Evolutionary conservation across 2,329 filamentous ascomycete species (phyloP).

Genomic region (Cladophialophora carrionii): DNA sequence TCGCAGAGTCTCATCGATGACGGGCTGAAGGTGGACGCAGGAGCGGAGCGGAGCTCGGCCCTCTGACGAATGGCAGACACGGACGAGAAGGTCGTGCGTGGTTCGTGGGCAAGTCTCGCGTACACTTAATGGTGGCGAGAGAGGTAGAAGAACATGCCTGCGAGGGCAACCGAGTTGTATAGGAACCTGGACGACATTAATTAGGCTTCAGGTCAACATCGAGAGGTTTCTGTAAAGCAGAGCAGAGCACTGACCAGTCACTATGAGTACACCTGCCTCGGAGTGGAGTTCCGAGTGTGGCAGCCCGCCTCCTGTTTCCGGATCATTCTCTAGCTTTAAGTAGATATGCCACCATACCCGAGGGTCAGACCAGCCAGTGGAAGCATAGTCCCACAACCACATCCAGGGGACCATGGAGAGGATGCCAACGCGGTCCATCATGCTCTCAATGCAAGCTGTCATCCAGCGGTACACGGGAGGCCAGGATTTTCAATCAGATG

Average conservation of each 20-base stretch:
- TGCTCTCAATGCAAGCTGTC: constrained; percentile 10
- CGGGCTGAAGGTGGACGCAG: constrained; percentile 9
- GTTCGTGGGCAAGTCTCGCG: constrained; percentile 2
- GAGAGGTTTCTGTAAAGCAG: too few relatives aligned
- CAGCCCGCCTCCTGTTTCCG: constrained; percentile 2
- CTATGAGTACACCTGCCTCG: constrained; percentile 3
- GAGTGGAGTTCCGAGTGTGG: not conserved
- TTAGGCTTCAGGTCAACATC: not conserved
- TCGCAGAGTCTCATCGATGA: constrained; percentile 10
- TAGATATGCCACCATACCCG: constrained; percentile 1
- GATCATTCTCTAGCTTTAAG: constrained; percentile 4
- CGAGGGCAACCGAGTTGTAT: constrained; percentile 6
- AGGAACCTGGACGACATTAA: not conserved
- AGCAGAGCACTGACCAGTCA: not conserved
- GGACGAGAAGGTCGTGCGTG: constrained; percentile 7
- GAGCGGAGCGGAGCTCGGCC: constrained; percentile 7
- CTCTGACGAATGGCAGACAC: not conserved
- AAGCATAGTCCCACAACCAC: not conserved
- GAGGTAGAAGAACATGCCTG: constrained; percentile 16
- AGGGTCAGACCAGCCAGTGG: constrained; percentile 3
- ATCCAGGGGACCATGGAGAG: constrained; percentile 10
- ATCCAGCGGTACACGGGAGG: constrained; percentile 10
- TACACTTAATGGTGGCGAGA: not conserved
- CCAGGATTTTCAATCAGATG: constrained; percentile 13
- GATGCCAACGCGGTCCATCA: constrained; percentile 12